phyloP scores from a whole-genome alignment of 225 moss, liverwort and hornwort genomes.

The Takakia lepidozioides region DNA sequence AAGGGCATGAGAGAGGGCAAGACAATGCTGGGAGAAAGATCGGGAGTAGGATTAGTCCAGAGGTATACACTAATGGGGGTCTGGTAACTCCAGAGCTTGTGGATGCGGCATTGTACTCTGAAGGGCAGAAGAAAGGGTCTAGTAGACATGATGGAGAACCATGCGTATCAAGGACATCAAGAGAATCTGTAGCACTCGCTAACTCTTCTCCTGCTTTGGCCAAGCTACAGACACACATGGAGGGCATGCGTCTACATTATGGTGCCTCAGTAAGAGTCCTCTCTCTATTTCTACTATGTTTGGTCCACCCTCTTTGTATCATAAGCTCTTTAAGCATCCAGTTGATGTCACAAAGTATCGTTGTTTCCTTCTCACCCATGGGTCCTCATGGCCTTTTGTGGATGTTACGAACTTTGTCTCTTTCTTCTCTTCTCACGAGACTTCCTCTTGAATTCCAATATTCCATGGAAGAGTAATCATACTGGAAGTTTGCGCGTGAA shows the following conservation, averaged over 20 bases:
- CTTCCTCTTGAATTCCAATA: no score
- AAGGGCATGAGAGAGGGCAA: slow-evolving; percentile 15
- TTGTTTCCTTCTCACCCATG: no score
- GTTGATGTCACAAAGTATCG: no score
- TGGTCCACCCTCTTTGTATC: neutral
- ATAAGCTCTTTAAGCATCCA: neutral
- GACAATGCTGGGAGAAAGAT: slow-evolving; percentile 12
- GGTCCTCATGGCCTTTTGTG: no score
- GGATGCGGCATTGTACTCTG: no score
- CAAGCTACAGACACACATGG: slow-evolving; percentile 23
- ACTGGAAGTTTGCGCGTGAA: no score
- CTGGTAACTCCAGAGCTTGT: slow-evolving; percentile 27
- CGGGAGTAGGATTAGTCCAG: slow-evolving; percentile 16
- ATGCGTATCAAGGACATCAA: slow-evolving; percentile 37
- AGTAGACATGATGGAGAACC: slow-evolving; percentile 37
- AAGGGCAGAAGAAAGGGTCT: slow-evolving; percentile 28
- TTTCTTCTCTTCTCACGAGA: slow-evolving; percentile 2
- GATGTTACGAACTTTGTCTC: neutral
- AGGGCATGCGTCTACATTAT: slow-evolving; percentile 50
- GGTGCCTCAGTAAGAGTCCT: slow-evolving; percentile 35
- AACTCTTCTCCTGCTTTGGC: slow-evolving; percentile 35
- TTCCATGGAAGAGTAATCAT: no score
- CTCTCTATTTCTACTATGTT: neutral
- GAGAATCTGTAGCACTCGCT: slow-evolving; percentile 20
- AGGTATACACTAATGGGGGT: slow-evolving; percentile 22